Conservation (phyloP, 805 yeast genomes). For the Candida endomychidarum region DNA sequence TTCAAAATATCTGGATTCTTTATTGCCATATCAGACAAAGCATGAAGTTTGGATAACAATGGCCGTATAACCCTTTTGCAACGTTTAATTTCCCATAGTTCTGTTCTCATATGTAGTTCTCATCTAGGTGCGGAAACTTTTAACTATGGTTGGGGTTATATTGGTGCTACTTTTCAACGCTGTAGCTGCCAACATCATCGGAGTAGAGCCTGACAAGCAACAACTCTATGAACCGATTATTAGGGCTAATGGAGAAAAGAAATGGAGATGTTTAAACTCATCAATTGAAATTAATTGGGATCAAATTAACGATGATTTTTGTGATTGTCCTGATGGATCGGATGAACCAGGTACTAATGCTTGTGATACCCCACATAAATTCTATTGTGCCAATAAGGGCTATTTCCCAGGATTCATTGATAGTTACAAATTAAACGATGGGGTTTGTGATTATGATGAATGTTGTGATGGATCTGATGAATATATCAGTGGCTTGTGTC, state of each 20-base stretch:
- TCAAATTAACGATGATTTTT: conserved; percentile 82
- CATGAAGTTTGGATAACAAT: conserved; percentile 34
- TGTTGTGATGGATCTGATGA: conserved; percentile 98
- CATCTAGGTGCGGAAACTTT: no score
- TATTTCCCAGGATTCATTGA: conserved; percentile 63
- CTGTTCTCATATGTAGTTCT: no score
- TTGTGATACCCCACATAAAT: conserved; percentile 49
- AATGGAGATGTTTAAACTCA: conserved; percentile 75
- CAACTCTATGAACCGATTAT: conserved; percentile 51
- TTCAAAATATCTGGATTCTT: conserved; percentile 24
- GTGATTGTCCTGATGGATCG: conserved; percentile 97
- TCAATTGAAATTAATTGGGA: conserved; percentile 56
- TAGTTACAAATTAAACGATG: conserved; percentile 74
- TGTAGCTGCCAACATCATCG: conserved; percentile 19
- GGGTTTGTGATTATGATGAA: conserved; percentile 81
- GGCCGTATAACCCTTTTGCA: conserved; percentile 40
- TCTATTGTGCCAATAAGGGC: conserved; percentile 80
- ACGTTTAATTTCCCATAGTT: conserved; percentile 18
- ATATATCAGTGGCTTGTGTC: conserved; percentile 46
- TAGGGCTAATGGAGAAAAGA: conserved; percentile 33
- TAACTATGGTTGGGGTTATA: not conserved
- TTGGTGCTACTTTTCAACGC: not conserved
- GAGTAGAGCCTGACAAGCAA: conserved; percentile 41
- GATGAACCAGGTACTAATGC: conserved; percentile 97
- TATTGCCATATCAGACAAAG: conserved; percentile 26